Evolutionary conservation across 2,329 filamentous ascomycete genomes (phyloP).

Genomic region (Drechslerella dactyloides): DNA sequence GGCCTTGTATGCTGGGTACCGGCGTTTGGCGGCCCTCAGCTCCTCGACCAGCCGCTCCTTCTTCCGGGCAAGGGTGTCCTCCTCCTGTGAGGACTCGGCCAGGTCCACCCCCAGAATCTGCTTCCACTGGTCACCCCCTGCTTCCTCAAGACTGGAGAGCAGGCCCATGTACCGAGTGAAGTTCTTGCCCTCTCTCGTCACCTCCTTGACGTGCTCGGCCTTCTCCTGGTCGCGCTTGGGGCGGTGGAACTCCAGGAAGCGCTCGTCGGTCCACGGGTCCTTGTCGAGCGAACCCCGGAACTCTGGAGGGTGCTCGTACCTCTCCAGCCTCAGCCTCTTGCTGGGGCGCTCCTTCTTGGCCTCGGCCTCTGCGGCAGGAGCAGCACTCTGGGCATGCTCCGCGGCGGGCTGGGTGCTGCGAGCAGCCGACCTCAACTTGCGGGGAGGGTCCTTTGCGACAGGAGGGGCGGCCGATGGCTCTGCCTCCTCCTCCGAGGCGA

Average conservation of each 20-base stretch:
- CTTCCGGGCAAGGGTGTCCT: constrained; percentile 26
- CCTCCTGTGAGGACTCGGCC: constrained; percentile 9
- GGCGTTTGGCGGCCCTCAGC: constrained; percentile 17
- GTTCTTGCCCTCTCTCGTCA: constrained; percentile 18
- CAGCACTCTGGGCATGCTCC: background rate
- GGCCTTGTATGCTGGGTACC: constrained; percentile 25
- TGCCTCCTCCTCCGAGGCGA: constrained; percentile 1
- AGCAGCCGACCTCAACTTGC: constrained; percentile 25
- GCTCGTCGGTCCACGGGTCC: constrained; percentile 37
- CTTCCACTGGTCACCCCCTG: constrained; percentile 24
- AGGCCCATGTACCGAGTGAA: constrained; percentile 35
- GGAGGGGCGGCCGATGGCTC: background rate
- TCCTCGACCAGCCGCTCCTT: constrained; percentile 33
- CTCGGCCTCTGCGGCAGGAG: background rate
- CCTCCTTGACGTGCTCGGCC: constrained; percentile 16
- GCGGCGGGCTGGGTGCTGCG: background rate
- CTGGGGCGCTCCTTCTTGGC: background rate
- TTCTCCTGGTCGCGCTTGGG: constrained; percentile 21
- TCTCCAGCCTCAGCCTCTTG: constrained; percentile 11
- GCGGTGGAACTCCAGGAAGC: constrained; percentile 21
- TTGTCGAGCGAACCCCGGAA: constrained; percentile 12
- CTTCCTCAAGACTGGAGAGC: constrained; percentile 25
- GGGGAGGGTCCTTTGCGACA: background rate
- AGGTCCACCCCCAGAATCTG: constrained; percentile 28
- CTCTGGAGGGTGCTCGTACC: constrained; percentile 26